Percentiles rank a stretch among this genome's conserved stretches.
Evolutionary conservation across 208 protist genomes (phyloP).

Genomic region (Trichomonas vaginalis): DNA sequence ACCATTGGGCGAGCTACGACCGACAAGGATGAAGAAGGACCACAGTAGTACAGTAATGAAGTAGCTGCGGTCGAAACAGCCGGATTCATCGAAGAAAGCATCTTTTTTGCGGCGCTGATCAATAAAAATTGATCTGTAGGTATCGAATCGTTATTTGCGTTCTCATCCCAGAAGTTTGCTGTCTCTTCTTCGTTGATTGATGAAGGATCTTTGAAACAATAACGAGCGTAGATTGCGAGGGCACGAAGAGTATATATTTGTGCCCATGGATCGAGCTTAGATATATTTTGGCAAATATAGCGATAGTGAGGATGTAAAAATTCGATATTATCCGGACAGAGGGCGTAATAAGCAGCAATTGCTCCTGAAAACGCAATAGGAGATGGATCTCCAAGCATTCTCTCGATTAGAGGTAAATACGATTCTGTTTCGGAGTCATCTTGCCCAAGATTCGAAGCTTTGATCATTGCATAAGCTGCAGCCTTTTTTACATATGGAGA

Average conservation of each 20-base stretch:
- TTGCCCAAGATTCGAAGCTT: background rate
- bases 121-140: background rate
- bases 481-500: conserved; percentile 14
- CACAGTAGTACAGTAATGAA: background rate
- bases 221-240: background rate
- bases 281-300: background rate
- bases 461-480: background rate
- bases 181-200: background rate
- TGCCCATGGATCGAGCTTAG: background rate
- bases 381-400: background rate
- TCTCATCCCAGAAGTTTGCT: background rate
- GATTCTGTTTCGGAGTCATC: background rate
- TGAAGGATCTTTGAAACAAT: background rate
- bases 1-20: background rate
- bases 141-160: background rate
- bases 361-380: conserved; percentile 8
- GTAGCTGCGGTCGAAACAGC: background rate
- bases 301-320: background rate
- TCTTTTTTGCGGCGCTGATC: background rate
- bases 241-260: background rate
- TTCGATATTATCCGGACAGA: background rate
- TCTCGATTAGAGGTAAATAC: background rate
- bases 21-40: background rate
- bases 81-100: background rate
- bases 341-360: background rate